Evolutionary conservation across 768 basidiomycete genomes (phyloP).

Genomic region (Russula olivacea): DNA sequence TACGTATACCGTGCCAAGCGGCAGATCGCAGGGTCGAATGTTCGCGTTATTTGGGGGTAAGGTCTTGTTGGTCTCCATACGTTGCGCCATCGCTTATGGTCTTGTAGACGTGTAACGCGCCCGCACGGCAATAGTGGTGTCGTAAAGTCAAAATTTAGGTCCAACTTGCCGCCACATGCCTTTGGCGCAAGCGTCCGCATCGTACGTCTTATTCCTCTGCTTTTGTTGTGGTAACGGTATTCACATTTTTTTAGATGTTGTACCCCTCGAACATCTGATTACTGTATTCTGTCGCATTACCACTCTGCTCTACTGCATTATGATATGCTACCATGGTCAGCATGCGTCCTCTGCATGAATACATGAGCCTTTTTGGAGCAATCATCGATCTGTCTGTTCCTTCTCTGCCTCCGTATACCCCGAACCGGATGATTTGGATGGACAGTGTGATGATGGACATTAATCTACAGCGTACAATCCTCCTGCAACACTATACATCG

Average conservation of each 20-base stretch:
- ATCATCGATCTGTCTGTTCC: neutral
- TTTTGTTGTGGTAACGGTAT: neutral
- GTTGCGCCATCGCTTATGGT: neutral
- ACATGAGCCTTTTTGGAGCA: conserved; percentile 9
- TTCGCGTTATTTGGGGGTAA: conserved; percentile 98
- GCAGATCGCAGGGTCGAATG: conserved; percentile 89
- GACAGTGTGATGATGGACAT: neutral
- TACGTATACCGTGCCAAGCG: conserved; percentile 97
- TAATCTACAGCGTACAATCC: conserved; percentile 3
- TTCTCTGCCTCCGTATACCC: neutral
- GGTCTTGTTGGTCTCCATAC: conserved; percentile 33
- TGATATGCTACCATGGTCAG: conserved; percentile 34
- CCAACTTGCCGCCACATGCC: conserved; percentile 90
- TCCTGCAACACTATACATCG: neutral
- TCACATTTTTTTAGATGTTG: conserved; percentile 59
- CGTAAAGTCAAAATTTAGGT: conserved; percentile 93
- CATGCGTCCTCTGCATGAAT: conserved; percentile 25
- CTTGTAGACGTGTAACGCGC: conserved; percentile 75
- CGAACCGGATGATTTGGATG: neutral
- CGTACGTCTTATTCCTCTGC: conserved; percentile 45
- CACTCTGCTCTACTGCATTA: conserved; percentile 32
- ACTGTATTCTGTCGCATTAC: conserved; percentile 26
- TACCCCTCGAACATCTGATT: conserved; percentile 82
- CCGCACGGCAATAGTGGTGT: conserved; percentile 93
- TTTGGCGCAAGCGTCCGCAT: conserved; percentile 92